Conservation (phyloP, 1,139 yeast genomes). For the Zygotorulaspora mrakii region DNA sequence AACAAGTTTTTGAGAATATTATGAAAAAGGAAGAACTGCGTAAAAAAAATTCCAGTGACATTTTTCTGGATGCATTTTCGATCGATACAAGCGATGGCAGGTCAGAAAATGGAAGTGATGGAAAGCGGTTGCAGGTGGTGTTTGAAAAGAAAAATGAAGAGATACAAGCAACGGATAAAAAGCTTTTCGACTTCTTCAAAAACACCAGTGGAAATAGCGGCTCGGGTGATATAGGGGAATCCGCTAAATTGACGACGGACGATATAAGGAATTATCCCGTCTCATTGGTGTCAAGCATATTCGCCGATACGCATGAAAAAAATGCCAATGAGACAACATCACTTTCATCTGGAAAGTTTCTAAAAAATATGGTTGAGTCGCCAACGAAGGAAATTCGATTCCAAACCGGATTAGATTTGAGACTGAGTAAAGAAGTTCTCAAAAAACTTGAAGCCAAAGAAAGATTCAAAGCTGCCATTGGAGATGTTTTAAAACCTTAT, state of each 20-base stretch:
- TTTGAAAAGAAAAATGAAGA: constrained; percentile 18
- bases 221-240: constrained; percentile 13
- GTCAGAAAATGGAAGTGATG: constrained; percentile 2
- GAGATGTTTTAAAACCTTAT: constrained; percentile 25
- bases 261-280: constrained; percentile 27
- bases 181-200: constrained; percentile 19
- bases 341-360: constrained; percentile 9
- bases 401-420: constrained; percentile 6
- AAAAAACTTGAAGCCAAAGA: constrained; percentile 25
- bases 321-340: constrained; percentile 6
- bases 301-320: constrained; percentile 8
- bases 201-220: constrained; percentile 13
- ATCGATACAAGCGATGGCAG: constrained; percentile 6
- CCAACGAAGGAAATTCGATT: background rate
- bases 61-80: constrained; percentile 12
- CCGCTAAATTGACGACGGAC: constrained; percentile 21
- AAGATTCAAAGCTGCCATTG: constrained; percentile 24
- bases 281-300: constrained; percentile 18
- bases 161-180: constrained; percentile 14
- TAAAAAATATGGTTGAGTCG: background rate
- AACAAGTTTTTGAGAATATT: constrained; percentile 22
- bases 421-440: constrained; percentile 15
- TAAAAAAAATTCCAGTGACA: constrained; percentile 14
- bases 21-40: constrained; percentile 22
- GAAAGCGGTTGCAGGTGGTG: constrained; percentile 20